Base-by-base conservation (phyloP, 2,329 filamentous ascomycete species). In the Diplodia seriata region DNA sequence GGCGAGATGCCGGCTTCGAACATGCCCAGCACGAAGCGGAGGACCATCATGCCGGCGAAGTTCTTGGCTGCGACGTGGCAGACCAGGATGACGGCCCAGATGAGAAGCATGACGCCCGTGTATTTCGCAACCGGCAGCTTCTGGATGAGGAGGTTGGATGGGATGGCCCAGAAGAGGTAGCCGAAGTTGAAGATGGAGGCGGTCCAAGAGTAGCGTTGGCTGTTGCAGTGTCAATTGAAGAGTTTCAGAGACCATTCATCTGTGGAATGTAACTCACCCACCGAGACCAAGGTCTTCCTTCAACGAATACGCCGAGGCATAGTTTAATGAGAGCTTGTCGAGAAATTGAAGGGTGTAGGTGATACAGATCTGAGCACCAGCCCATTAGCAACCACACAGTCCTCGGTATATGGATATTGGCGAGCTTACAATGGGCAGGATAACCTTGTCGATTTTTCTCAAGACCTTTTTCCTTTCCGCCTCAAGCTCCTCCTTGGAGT, bases 311-410 rank as follows among this genome's bases (percentile, higher is more conserved):
- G 78, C 78, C 3, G 74, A 76, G 14, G 78, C 79, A 69, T 81
- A 80, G 70, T 80, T 80, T n/a, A 81, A 72, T 1, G 77, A 78
- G 8, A 79, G 73, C 67, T 80, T 80, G 70, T 80, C 81, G 31
- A 84, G 76, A 69, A 83, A 84, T 71, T 83, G 82, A 40, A 83
- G 82, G 20, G 76, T 81, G 71, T 83, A 83, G 8, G 80, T 81
- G 43, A 77, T 75, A 66, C 75, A 77, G 15, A 79, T 78, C 77
- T 79, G 36, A 3, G 3, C n/a, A 12, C 26, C 12, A 18, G 9
- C 14, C 14, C 15, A 38, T 66, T 8, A 64, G 56, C 15, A 26
- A 18, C 1, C 12, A 3, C 6, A 18, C 15, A 18, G 15, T 14
- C n/a, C 38, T 23, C 14, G 9, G 31, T 15, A 20, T n/a, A 1